Base-by-base conservation (phyloP, 805 yeast species). In the Schwanniomyces pseudopolymorphus region DNA sequence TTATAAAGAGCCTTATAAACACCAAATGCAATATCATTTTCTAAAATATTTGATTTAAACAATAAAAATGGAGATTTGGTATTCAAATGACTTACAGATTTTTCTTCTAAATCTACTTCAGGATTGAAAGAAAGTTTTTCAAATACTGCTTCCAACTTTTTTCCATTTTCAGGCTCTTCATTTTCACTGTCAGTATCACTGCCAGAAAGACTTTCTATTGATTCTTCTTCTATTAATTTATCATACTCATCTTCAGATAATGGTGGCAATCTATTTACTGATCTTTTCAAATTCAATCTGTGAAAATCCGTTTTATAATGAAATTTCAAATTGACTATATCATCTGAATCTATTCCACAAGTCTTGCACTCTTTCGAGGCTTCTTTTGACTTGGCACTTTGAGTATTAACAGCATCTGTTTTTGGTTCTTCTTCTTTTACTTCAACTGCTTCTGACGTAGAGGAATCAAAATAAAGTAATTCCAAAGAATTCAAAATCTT, bases 41-140 rank as follows among this genome's bases (percentile, higher is more conserved):
- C 74, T 13, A 85, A 47, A 3, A 72, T 45, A 0, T 65, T 47
- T 0, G 89, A 79, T 47, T 76, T 71, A 60, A 85, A 84, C 36
- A 79, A 67, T 1, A 88, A 74, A 44, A 67, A 80, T 0, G 97
- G 90, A 0, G 95, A 83, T 54, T 82, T 80, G 0, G 92, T 83
- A 46, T 85, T 81, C 49, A 86, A 58, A 57, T 75, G 81, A 57
- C 85, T 77, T 31, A 75, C 64, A 22, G 65, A 63, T 27, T 61
- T 74, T 14, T 58, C 66, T 13, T 66, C 69, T 8, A 14, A 56
- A 43, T 11, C 55, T 11, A 58, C 52, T 28, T 56, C 57, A 33
- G 59, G 57, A 4, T 50, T 42, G 3, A 37, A 33, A 22, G 46
- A 39, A 4, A 56, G 39, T 40, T 46, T 48, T 42, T 59, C 61